phyloP scores from a whole-genome alignment of 176 grass and related monocot genomes.

The Microstegium vimineum region DNA sequence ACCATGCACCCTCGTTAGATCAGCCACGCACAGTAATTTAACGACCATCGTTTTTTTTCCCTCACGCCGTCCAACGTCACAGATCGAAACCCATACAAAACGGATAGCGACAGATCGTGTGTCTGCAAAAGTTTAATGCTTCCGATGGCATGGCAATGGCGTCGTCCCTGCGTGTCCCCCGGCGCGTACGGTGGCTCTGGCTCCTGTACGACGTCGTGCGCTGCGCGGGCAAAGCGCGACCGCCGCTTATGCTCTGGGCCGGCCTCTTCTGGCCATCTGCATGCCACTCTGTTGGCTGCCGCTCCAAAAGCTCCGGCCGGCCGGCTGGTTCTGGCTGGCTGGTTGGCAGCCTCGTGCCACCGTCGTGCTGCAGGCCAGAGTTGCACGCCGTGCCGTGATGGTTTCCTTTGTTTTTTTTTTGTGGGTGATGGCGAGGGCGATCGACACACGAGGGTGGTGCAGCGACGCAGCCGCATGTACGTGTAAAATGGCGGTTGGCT shows the following conservation, averaged over 20 bases:
- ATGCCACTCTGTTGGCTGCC: neutral
- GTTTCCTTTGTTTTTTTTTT: neutral
- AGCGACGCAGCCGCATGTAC: no score
- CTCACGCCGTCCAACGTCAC: neutral
- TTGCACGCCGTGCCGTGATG: neutral
- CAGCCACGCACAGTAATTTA: neutral
- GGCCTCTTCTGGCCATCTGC: no score
- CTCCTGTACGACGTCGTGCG: no score
- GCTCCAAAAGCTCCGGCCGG: neutral
- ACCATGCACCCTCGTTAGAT: neutral
- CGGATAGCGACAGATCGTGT: constrained; percentile 1
- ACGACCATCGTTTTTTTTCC: neutral
- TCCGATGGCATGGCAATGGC: neutral
- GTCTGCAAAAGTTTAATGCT: neutral
- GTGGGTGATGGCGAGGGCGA: neutral
- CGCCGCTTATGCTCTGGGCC: neutral
- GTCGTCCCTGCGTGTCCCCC: neutral
- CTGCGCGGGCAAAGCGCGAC: neutral
- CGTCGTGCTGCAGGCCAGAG: constrained; percentile 12
- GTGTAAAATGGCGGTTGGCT: no score
- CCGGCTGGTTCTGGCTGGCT: no score
- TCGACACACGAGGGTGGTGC: neutral
- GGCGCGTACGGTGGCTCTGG: neutral
- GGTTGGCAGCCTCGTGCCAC: neutral
- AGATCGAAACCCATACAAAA: neutral